Evolutionary conservation across 768 basidiomycete genomes (phyloP).

Genomic region (Leucocoprinus birnbaumii): DNA sequence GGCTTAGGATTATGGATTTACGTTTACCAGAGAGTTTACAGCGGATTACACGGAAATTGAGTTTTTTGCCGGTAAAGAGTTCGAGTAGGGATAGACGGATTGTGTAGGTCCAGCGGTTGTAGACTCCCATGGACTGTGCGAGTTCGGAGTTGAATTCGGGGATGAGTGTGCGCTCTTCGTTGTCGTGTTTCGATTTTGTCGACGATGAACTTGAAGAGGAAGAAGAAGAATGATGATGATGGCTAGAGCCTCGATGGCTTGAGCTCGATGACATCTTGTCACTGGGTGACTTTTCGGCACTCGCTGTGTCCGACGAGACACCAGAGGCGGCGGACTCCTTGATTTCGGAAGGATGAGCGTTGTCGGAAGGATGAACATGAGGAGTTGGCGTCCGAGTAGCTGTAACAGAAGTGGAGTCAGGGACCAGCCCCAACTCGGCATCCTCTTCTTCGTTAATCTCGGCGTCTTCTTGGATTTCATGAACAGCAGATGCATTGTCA

Average conservation of each 20-base stretch:
- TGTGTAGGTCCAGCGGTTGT: conserved; percentile 66
- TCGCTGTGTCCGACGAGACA: too few relatives aligned
- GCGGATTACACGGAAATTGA: conserved; percentile 58
- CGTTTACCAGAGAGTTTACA: conserved; percentile 45
- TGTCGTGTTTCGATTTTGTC: background rate
- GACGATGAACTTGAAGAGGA: background rate
- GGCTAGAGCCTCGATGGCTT: too few relatives aligned
- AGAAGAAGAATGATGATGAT: background rate
- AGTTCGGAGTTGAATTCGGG: conserved; percentile 27
- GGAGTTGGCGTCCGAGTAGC: background rate
- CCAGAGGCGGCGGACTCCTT: background rate
- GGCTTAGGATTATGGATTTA: conserved; percentile 55
- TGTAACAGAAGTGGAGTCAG: background rate
- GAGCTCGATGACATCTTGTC: too few relatives aligned
- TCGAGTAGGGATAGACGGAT: conserved; percentile 63
- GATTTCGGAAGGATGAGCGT: background rate
- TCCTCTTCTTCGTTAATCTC: too few relatives aligned
- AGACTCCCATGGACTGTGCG: conserved; percentile 34
- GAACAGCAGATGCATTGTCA: too few relatives aligned
- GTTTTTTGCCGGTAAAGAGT: conserved; percentile 51
- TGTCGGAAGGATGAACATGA: background rate
- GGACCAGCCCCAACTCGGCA: too few relatives aligned
- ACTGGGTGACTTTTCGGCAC: too few relatives aligned
- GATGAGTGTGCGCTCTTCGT: conserved; percentile 1
- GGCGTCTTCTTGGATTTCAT: background rate